A percentile compares a stretch with the other conserved stretches of the same genome.
These are phyloP conservation scores for Wickerhamiella bombiphila DNA, from an alignment of 805 yeast genomes.

Conservation along the genomic window DNA sequence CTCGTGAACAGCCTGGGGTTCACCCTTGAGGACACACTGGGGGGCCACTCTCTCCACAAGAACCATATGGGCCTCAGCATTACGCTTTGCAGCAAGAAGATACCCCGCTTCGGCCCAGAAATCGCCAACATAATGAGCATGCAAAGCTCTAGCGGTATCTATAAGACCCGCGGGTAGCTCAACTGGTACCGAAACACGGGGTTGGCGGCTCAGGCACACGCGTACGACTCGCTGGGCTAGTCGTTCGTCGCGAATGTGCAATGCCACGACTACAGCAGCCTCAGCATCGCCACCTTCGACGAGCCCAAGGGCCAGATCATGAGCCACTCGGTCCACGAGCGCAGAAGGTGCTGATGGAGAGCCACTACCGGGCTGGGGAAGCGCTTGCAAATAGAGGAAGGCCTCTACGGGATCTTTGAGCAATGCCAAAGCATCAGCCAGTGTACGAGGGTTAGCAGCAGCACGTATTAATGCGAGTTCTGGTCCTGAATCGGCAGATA, in stretches of 20 bases:
- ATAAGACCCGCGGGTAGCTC: slow-evolving; percentile 27
- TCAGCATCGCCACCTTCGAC: slow-evolving; percentile 34
- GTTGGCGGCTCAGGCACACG: slow-evolving; percentile 18
- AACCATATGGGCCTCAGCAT: slow-evolving; percentile 48
- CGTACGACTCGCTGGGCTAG: slow-evolving; percentile 21
- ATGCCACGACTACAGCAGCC: slow-evolving; percentile 48
- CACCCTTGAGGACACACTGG: slow-evolving; percentile 40
- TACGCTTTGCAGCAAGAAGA: slow-evolving; percentile 44
- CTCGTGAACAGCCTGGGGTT: slow-evolving; percentile 14
- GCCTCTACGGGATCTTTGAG: slow-evolving; percentile 9
- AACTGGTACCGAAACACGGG: slow-evolving; percentile 5
- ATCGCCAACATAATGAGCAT: slow-evolving; percentile 35
- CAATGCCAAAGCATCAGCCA: slow-evolving; percentile 8
- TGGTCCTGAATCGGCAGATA: slow-evolving; percentile 2
- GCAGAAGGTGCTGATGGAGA: slow-evolving; percentile 1
- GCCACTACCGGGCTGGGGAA: slow-evolving; percentile 2
- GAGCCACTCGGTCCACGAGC: slow-evolving; percentile 9
- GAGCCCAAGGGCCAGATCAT: slow-evolving; percentile 7
- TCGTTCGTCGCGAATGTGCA: slow-evolving; percentile 39
- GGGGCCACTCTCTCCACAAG: slow-evolving; percentile 58
- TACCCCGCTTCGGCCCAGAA: slow-evolving; percentile 46
- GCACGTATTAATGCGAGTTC: slow-evolving; percentile 12
- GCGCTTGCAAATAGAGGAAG: slow-evolving; percentile 15
- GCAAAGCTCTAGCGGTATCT: slow-evolving; percentile 46
- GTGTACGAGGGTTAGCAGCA: slow-evolving; percentile 3